phyloP scores from a whole-genome alignment of 2,329 filamentous ascomycete genomes.

The Exophiala sp. region DNA sequence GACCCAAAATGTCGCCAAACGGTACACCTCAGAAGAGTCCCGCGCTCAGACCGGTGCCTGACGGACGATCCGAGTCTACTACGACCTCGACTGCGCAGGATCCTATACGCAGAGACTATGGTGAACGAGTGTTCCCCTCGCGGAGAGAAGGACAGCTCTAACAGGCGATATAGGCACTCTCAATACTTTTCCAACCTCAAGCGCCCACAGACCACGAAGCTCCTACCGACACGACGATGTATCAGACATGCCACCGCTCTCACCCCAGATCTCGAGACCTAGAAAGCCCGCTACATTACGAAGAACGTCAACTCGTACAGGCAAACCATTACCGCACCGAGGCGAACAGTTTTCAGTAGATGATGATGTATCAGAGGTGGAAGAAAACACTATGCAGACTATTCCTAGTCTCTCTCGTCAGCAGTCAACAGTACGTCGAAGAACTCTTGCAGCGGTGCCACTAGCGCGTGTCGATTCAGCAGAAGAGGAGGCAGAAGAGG shows the following conservation, averaged over 20 bases:
- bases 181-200: constrained; percentile 2
- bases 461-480: constrained; percentile 37
- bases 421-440: constrained; percentile 40
- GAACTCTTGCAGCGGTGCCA: constrained; percentile 32
- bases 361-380: constrained; percentile 77
- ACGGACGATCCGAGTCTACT: constrained; percentile 5
- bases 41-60: constrained; percentile 6
- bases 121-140: constrained; percentile 1
- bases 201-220: constrained; percentile 17
- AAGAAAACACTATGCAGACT: constrained; percentile 56
- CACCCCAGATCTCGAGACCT: constrained; percentile 41
- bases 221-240: constrained; percentile 14
- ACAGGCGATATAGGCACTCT: constrained; percentile 15
- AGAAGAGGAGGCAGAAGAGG: constrained; percentile 38
- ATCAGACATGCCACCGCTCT: constrained; percentile 45
- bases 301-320: constrained; percentile 64
- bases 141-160: background rate
- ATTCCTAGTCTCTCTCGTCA: constrained; percentile 36
- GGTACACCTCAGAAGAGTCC: constrained; percentile 11
- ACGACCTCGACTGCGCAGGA: background rate
- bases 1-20: constrained; percentile 15
- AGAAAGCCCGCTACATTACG: constrained; percentile 72
- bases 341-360: constrained; percentile 88
- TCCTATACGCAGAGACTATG: constrained; percentile 21
- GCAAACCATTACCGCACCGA: constrained; percentile 66